Evolutionary conservation across 2,329 filamentous ascomycete genomes (phyloP).

Genomic region (Penicillium sp.): DNA sequence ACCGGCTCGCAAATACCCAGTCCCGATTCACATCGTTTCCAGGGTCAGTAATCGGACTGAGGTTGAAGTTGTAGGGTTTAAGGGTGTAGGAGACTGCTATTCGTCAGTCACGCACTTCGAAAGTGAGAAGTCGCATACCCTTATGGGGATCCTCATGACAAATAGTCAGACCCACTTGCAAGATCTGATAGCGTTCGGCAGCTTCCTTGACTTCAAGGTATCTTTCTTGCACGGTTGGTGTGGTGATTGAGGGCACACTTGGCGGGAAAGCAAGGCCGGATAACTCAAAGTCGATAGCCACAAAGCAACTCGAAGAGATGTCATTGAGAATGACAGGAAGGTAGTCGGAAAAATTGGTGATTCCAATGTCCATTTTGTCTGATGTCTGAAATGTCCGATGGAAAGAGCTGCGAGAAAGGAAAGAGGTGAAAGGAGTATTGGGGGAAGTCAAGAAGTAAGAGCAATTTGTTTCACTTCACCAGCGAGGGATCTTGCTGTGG

Average conservation of each 20-base stretch:
- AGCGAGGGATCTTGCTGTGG: neutral
- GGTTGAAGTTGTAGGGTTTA: conserved; percentile 65
- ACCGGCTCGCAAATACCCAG: conserved; percentile 59
- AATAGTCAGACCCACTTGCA: conserved; percentile 68
- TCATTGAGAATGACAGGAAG: conserved; percentile 59
- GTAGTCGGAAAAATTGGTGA: conserved; percentile 49
- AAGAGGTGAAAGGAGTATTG: neutral
- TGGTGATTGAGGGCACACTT: conserved; percentile 38
- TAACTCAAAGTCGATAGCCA: conserved; percentile 67
- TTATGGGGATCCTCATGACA: conserved; percentile 57
- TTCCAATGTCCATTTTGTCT: conserved; percentile 58
- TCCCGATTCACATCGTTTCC: conserved; percentile 61
- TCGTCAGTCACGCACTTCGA: conserved; percentile 39
- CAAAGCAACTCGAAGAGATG: conserved; percentile 61
- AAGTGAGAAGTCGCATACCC: conserved; percentile 6
- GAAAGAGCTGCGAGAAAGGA: neutral
- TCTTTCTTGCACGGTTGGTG: conserved; percentile 58
- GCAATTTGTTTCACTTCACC: neutral
- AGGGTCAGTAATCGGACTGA: conserved; percentile 58
- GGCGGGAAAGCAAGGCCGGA: conserved; percentile 60
- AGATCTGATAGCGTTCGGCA: conserved; percentile 63
- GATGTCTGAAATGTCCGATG: neutral
- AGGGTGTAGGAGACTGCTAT: conserved; percentile 54
- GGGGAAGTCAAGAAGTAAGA: neutral
- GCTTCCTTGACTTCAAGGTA: conserved; percentile 63